Base-by-base conservation (phyloP, 345 rosid species). In the Isatis tinctoria region DNA sequence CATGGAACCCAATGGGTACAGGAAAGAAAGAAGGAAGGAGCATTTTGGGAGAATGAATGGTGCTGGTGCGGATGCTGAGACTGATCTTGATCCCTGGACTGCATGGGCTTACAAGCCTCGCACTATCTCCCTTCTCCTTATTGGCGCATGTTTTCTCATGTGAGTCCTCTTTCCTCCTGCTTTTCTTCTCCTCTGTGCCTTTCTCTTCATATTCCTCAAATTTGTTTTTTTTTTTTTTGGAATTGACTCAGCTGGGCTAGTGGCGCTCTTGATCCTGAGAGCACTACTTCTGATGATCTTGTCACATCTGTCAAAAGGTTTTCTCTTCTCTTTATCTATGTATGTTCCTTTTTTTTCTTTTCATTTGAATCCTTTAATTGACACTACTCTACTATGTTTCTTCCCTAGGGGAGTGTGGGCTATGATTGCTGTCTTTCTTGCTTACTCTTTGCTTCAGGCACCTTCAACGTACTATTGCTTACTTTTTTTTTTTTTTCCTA, bases 91-190 rank as follows among this genome's bases (percentile, higher is more conserved):
- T 84, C 99, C 99, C 54, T 95, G 99, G 99, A 95, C 94, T 78
- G 96, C 99, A 71, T 95, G 99, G 99, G 99, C 99, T 27, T 95
- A 95, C 76, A 85, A 83, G 85, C 99, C 99, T 81, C 97, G 89
- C 49, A 92, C 99, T 13, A 86, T 95, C 78, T 83, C 98, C 33
- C 77, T 92, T 75, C 85, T 95, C 76, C 87, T 95, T 52, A 75
- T 95, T 69, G 99, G 99, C 74, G 96, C 99, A 12, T 95, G 97
- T 77, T 86, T 90, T 70, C 83, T 95, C 56, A 95, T 95, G 99
- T 95, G 74, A 92, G 94, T 85, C 39, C 11, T 30, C 13, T 13
- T 60, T 56, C 43, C 51, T n/a, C 5, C 43, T 17, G 12, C 53
- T 17, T 28, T 48, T 32, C 8, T 47, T 10, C 48, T 52, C 13